phyloP scores from a whole-genome alignment of 345 rosid species.

The Trapa bicornis region DNA sequence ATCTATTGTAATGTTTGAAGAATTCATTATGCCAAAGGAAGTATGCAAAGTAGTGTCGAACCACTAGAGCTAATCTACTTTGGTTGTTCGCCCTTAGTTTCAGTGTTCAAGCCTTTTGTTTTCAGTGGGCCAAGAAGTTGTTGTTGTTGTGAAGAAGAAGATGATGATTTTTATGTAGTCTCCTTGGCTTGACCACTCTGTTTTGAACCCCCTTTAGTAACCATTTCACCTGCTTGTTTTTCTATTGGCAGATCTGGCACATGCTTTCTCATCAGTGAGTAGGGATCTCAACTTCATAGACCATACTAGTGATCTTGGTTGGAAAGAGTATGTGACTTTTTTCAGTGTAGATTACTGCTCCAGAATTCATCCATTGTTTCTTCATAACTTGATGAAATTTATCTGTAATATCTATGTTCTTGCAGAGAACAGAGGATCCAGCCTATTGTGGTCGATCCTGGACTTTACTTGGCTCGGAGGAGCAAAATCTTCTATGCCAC shows the following conservation, averaged over 20 bases:
- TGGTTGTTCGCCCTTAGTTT: no score
- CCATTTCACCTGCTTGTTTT: not conserved
- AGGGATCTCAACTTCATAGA: constrained; percentile 87
- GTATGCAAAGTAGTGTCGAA: not conserved
- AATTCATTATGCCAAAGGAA: not conserved
- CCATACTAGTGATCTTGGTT: constrained; percentile 90
- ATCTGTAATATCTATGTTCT: constrained; percentile 5
- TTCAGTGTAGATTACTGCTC: not conserved
- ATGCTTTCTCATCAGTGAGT: constrained; percentile 62
- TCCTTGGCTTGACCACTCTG: not conserved
- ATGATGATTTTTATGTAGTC: not conserved
- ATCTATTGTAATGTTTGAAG: not conserved
- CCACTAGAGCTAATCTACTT: not conserved
- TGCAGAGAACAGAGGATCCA: constrained; percentile 67
- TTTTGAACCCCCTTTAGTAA: not conserved
- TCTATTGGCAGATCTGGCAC: constrained; percentile 60
- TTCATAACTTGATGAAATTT: not conserved
- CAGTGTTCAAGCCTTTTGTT: no score
- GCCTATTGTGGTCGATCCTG: constrained; percentile 92
- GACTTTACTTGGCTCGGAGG: constrained; percentile 72
- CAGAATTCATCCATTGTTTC: not conserved
- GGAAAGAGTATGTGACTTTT: constrained; percentile 84
- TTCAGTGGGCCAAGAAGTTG: no score
- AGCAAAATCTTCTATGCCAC: constrained; percentile 82
- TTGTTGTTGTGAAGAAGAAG: no score